These are phyloP conservation scores for Blastocladiella emersonii DNA, from an alignment of 371 early-diverging fungal species.

Conservation along the genomic window DNA sequence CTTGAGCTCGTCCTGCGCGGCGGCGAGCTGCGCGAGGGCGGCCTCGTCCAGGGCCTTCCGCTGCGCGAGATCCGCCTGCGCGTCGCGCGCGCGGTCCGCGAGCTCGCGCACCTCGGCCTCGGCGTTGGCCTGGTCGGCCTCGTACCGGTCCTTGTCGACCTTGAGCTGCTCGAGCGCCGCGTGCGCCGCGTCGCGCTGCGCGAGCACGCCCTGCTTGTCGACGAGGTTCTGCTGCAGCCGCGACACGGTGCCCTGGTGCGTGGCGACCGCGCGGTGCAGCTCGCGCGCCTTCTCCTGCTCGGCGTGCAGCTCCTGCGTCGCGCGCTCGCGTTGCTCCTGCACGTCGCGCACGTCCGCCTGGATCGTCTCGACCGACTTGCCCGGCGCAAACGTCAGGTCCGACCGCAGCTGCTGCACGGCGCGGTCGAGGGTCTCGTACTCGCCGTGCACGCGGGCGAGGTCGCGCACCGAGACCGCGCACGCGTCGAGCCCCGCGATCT, in stretches of 20 bases:
- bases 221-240: conserved; percentile 15
- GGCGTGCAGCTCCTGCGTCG: background rate
- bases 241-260: conserved; percentile 7
- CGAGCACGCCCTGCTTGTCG: conserved; percentile 13
- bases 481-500: background rate
- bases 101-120: conserved; percentile 7
- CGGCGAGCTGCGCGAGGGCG: too few relatives aligned
- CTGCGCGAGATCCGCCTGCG: too few relatives aligned
- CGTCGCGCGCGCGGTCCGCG: conserved; percentile 17
- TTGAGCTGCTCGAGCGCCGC: conserved; percentile 9
- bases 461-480: background rate
- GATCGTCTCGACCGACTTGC: background rate
- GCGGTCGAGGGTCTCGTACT: background rate
- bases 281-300: background rate
- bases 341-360: background rate
- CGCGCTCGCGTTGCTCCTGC: background rate
- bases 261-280: conserved; percentile 3
- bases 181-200: conserved; percentile 7
- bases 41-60: too few relatives aligned
- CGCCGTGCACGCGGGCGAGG: background rate
- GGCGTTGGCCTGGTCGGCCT: too few relatives aligned
- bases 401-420: background rate
- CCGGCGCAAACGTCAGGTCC: background rate
- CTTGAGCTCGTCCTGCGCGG: too few relatives aligned
- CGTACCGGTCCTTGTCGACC: background rate